Evolutionary conservation across 441 rosid genomes (phyloP), one percentile per base, ranked within the genome.

Genomic region (Erodium moschatum): DNA sequence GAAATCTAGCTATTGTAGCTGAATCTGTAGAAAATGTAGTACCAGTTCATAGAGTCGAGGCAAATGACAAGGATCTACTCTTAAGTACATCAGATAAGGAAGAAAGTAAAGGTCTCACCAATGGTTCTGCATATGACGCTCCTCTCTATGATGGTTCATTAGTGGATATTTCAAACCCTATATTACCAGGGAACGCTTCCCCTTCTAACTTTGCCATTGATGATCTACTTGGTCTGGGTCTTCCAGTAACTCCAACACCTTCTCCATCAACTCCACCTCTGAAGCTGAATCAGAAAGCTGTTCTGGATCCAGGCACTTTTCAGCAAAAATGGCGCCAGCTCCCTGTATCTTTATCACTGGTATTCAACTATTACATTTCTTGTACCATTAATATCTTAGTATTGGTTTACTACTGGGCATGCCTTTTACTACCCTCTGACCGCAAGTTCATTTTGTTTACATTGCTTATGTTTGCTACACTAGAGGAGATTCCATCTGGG

Each of bases 291-390:
- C 63, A 96, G 52, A 83, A 83, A 85, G 96, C 96, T 77, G 79
- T 75, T 71, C 81, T 91, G 19, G 92, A 89, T 69, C 97, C 97
- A 70, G 82, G 85, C 80, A 81, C 87, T 69, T 89, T 93, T 77
- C 97, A 91, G 82, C 90, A 88, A 74, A 91, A 91, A 79, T 91
- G 96, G 99, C 96, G 94, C 75, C 97, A 93, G 69, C 78, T 93
- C 50, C 84, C 96, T 13, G 69, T 86, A 68, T 77, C 96, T 67
- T 65, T 82, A 68, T 80, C 92, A 64, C 87, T 89, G 92, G 97
- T 91, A 64, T 58, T 0, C 24, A 44, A 24, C 27, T 40, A 42
- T 79, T 40, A 29, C 56, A 18, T 67, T 31, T 15, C 50, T 46
- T n/a, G 56, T 44, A 10, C 24, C 40, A 42, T 15, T 63, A 46